phyloP scores from a whole-genome alignment of 2,329 filamentous ascomycete species.

The Colletotrichum ledebouriae region DNA sequence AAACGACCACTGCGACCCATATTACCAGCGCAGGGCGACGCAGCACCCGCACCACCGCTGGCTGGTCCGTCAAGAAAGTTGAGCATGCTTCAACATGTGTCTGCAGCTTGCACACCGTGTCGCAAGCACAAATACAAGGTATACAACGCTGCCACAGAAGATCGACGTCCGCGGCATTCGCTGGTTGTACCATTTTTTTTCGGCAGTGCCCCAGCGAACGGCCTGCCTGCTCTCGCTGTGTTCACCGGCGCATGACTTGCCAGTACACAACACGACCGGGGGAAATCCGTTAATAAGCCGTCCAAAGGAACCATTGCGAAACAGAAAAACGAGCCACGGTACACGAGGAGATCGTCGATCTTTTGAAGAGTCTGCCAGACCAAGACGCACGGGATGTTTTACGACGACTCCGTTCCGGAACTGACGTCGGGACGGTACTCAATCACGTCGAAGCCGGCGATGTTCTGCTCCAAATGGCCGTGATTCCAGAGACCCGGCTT shows the following conservation, averaged over 20 bases:
- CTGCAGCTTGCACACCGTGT: no score
- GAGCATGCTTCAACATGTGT: not conserved
- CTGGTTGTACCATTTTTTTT: fast-evolving
- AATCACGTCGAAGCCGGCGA: conserved; percentile 53
- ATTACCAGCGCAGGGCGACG: no score
- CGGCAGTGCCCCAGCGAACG: not conserved
- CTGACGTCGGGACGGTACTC: conserved; percentile 49
- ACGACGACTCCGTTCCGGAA: conserved; percentile 52
- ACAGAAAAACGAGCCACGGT: not conserved
- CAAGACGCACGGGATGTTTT: conserved; percentile 53
- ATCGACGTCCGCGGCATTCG: fast-evolving
- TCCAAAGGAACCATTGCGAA: conserved; percentile 28
- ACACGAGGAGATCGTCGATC: not conserved
- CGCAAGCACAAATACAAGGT: conserved; percentile 5
- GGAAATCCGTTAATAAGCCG: conserved; percentile 44
- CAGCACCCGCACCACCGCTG: fast-evolving
- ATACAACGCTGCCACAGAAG: not conserved
- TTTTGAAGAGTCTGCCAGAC: conserved; percentile 23
- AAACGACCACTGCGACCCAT: no score
- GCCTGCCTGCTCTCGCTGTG: not conserved
- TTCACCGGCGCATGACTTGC: conserved; percentile 37
- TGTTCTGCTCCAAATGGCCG: conserved; percentile 54
- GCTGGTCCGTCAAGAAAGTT: not conserved
- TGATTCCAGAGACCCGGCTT: conserved; percentile 53
- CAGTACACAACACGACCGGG: conserved; percentile 43